phyloP scores from a whole-genome alignment of 2,329 filamentous ascomycete genomes.

The Colletotrichum aenigma region DNA sequence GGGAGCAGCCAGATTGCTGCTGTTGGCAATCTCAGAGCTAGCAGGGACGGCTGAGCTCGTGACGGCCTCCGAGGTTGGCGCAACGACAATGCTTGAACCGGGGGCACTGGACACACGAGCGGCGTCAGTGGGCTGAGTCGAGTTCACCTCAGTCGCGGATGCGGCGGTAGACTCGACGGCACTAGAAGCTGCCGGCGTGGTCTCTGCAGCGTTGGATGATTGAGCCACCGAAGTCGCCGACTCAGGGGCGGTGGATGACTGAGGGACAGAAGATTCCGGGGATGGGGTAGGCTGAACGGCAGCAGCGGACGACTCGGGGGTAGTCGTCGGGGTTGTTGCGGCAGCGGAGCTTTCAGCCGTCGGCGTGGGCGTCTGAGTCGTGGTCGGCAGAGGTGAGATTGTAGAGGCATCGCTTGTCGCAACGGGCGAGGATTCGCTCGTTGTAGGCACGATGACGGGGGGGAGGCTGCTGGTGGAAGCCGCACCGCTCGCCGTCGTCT shows the following conservation, averaged over 20 bases:
- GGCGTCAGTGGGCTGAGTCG: background rate
- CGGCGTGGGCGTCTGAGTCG: background rate
- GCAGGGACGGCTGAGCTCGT: background rate
- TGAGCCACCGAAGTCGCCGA: background rate
- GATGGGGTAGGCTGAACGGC: background rate
- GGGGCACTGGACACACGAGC: background rate
- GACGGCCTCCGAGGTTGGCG: background rate
- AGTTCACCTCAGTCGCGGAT: background rate
- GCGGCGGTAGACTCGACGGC: background rate
- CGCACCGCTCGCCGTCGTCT: slow-evolving; percentile 8
- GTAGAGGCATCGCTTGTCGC: background rate
- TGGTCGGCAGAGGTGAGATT: background rate
- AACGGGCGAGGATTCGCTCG: background rate
- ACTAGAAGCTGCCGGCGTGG: background rate
- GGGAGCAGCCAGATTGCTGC: background rate
- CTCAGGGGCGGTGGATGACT: background rate
- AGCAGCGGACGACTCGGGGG: background rate
- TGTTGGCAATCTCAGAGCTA: background rate
- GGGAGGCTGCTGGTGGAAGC: slow-evolving; percentile 16
- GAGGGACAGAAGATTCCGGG: background rate
- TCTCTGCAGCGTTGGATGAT: background rate
- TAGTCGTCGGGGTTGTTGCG: background rate
- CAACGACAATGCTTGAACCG: background rate
- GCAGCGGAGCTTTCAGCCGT: slow-evolving; percentile 10
- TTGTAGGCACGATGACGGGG: slow-evolving; percentile 21